Percentiles rank a stretch among this genome's conserved stretches.
phyloP scores from a whole-genome alignment of 495 filamentous ascomycete genomes.

The Hypoxylon trugodes region DNA sequence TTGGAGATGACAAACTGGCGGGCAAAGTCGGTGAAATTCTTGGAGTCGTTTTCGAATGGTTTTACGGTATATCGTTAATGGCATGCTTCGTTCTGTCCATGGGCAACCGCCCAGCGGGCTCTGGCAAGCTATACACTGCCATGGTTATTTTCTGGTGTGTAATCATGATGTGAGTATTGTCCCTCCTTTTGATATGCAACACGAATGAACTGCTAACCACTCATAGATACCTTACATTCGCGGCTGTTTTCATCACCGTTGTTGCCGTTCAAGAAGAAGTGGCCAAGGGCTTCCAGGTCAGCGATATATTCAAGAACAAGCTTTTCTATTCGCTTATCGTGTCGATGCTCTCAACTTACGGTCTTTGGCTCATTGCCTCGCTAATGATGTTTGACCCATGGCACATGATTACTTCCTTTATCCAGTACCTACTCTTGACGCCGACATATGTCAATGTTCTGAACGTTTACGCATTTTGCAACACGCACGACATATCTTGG shows the following conservation, averaged over 20 bases:
- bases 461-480: slow-evolving; percentile 98
- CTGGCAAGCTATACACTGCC: slow-evolving; percentile 90
- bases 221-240: slow-evolving; percentile 85
- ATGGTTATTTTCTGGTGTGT: slow-evolving; percentile 97
- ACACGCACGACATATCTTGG: slow-evolving; percentile 97
- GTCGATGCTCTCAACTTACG: slow-evolving; percentile 88
- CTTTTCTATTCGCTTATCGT: slow-evolving; percentile 95
- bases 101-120: slow-evolving; percentile 95
- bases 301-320: slow-evolving; percentile 80
- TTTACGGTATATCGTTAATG: slow-evolving; percentile 89
- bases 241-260: slow-evolving; percentile 94
- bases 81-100: slow-evolving; percentile 95
- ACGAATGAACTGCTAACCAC: slow-evolving; percentile 27
- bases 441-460: slow-evolving; percentile 96
- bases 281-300: slow-evolving; percentile 66
- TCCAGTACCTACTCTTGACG: slow-evolving; percentile 96
- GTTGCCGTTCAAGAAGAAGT: slow-evolving; percentile 78
- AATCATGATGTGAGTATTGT: slow-evolving; percentile 79
- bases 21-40: slow-evolving; percentile 79
- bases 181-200: background rate
- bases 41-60: slow-evolving; percentile 93
- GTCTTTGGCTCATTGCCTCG: slow-evolving; percentile 91
- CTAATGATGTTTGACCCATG: slow-evolving; percentile 98
- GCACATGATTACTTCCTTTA: slow-evolving; percentile 96
- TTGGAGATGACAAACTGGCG: slow-evolving; percentile 72